These are phyloP conservation scores for Chenopodium formosanum DNA, from an alignment of 148 eudicot genomes.

Conservation along the genomic window DNA sequence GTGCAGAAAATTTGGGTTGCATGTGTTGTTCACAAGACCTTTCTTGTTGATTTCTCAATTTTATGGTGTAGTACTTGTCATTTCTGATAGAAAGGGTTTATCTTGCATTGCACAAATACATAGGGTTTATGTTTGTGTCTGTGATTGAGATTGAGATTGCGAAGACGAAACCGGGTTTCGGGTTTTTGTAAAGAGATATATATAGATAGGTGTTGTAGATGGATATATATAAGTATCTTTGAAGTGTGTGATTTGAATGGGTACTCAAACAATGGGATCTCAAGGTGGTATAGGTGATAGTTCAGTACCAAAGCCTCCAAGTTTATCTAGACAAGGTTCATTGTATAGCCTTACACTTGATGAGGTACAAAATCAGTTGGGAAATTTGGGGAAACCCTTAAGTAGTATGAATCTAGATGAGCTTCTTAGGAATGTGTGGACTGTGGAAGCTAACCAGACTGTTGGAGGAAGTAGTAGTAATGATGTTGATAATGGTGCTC, in stretches of 20 bases:
- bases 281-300: conserved; percentile 50
- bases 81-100: conserved; percentile 25
- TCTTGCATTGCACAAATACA: conserved; percentile 19
- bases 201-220: conserved; percentile 18
- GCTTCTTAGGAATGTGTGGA: conserved; percentile 73
- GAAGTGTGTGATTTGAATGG: conserved; percentile 47
- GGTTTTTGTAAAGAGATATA: not conserved
- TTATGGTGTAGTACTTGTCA: conserved; percentile 14
- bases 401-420: conserved; percentile 94
- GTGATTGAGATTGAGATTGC: conserved; percentile 15
- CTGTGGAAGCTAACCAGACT: conserved; percentile 55
- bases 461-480: conserved; percentile 25
- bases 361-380: conserved; percentile 87
- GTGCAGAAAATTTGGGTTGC: conserved; percentile 21
- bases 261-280: conserved; percentile 83
- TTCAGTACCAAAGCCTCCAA: conserved; percentile 40
- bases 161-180: not conserved
- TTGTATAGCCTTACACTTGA: conserved; percentile 89
- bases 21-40: conserved; percentile 26
- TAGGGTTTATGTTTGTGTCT: conserved; percentile 11
- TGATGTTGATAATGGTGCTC: conserved; percentile 32
- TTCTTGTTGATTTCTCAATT: conserved; percentile 21
- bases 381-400: conserved; percentile 90
- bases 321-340: conserved; percentile 66
- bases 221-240: conserved; percentile 12